Conservation (phyloP, 148 eudicot genomes). For the Suaeda aralocaspica region DNA sequence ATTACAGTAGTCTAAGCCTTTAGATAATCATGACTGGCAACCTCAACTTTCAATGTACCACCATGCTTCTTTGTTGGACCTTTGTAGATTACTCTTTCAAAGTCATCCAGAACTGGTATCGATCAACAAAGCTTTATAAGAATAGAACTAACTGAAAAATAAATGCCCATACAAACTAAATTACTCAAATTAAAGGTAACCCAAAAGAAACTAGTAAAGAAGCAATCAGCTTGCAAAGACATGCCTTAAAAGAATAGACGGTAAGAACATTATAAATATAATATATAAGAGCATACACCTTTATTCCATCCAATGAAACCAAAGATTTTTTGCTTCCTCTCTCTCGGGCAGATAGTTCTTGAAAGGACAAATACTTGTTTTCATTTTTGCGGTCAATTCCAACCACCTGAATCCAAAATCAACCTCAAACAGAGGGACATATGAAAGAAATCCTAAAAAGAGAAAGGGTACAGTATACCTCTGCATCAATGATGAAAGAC, state of each 20-base stretch:
- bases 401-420: constrained; percentile 59
- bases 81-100: no score
- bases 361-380: constrained; percentile 77
- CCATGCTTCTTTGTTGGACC: not conserved
- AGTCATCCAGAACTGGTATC: not conserved
- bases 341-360: constrained; percentile 85
- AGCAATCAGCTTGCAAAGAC: not conserved
- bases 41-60: not conserved
- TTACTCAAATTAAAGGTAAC: not conserved
- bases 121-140: not conserved
- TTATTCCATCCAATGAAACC: constrained; percentile 62
- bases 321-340: constrained; percentile 73
- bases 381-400: constrained; percentile 83
- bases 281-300: constrained; percentile 37
- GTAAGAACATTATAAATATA: not conserved
- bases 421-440: constrained; percentile 5
- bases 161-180: not conserved
- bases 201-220: not conserved
- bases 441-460: not conserved
- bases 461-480: constrained; percentile 39
- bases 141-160: not conserved
- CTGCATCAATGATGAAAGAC: constrained; percentile 80
- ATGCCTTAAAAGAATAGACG: not conserved
- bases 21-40: not conserved
- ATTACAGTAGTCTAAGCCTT: not conserved